These are phyloP conservation scores for Komagataella mondaviorum DNA, from an alignment of 805 yeast genomes.

Conservation along the genomic window DNA sequence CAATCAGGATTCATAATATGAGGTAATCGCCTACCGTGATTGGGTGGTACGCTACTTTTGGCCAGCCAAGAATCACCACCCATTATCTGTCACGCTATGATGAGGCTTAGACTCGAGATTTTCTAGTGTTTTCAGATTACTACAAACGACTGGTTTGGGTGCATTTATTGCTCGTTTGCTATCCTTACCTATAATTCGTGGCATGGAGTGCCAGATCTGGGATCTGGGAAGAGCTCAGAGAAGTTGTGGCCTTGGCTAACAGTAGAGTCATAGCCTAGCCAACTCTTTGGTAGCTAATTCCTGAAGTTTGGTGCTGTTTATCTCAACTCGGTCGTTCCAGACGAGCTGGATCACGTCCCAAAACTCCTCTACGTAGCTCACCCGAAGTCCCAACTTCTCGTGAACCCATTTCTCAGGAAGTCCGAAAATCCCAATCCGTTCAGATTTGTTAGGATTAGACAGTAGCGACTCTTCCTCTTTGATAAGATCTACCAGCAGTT, in stretches of 20 bases:
- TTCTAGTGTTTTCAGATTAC: no score
- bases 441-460: constrained; percentile 1
- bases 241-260: not conserved
- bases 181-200: no score
- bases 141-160: no score
- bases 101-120: not conserved
- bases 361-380: constrained; percentile 61
- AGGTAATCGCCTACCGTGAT: not conserved
- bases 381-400: constrained; percentile 41
- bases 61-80: not conserved
- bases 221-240: not conserved
- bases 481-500: constrained; percentile 9
- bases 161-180: no score
- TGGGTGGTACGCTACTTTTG: not conserved
- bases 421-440: constrained; percentile 9
- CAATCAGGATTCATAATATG: not conserved
- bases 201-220: no score
- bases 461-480: constrained; percentile 15
- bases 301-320: not conserved
- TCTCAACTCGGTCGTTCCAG: constrained; percentile 41
- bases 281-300: not conserved
- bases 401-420: constrained; percentile 37
- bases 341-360: constrained; percentile 61
- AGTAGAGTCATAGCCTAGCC: not conserved
- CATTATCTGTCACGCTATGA: not conserved